These are phyloP conservation scores for Kwoniella heveanensis DNA, from an alignment of 768 basidiomycete genomes.

Conservation along the genomic window DNA sequence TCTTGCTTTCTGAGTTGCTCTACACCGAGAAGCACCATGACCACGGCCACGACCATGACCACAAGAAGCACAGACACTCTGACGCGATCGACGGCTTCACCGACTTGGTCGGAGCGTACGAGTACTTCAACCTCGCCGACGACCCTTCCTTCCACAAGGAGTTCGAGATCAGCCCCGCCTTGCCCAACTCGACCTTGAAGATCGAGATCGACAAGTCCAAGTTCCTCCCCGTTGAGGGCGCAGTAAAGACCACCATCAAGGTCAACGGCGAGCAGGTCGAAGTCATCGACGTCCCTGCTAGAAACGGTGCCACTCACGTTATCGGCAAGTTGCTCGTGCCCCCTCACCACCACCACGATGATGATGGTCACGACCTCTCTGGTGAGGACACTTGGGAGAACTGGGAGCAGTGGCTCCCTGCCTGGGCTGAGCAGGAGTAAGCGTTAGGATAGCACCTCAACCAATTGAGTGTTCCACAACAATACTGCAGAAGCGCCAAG, in stretches of 20 bases:
- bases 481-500: too few relatives aligned
- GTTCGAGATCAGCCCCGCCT: constrained; percentile 38
- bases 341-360: constrained; percentile 53
- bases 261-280: constrained; percentile 55
- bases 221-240: constrained; percentile 52
- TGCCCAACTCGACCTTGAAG: constrained; percentile 56
- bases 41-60: constrained; percentile 16
- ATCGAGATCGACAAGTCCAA: constrained; percentile 61
- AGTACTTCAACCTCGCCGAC: constrained; percentile 31
- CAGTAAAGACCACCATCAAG: constrained; percentile 51
- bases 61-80: constrained; percentile 26
- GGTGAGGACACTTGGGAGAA: constrained; percentile 44
- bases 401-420: constrained; percentile 52
- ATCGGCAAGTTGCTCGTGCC: constrained; percentile 50
- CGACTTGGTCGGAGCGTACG: constrained; percentile 15
- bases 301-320: constrained; percentile 66
- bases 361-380: constrained; percentile 40
- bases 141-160: constrained; percentile 53
- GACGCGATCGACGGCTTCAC: constrained; percentile 30
- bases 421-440: constrained; percentile 25
- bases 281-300: constrained; percentile 61
- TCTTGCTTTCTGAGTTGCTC: constrained; percentile 58
- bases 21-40: constrained; percentile 34
- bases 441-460: not conserved
- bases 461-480: not conserved